Conservation (phyloP, 2,329 filamentous ascomycete genomes). For the Cercospora zeina region DNA sequence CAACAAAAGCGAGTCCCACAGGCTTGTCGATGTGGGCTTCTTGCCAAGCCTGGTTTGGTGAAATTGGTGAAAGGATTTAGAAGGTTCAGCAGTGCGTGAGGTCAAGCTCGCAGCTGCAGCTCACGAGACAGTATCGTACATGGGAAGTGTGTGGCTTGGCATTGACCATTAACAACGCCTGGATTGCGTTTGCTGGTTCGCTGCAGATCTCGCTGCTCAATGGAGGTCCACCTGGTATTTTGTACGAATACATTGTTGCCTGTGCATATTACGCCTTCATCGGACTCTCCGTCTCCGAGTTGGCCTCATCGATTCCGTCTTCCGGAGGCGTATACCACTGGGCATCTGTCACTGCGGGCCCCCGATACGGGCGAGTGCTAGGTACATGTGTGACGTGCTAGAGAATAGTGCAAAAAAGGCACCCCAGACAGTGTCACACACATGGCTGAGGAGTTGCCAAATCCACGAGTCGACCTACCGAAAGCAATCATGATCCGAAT, state of each 20-base stretch:
- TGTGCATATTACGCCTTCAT: slow-evolving; percentile 42
- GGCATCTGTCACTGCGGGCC: slow-evolving; percentile 42
- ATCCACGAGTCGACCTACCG: slow-evolving; percentile 48
- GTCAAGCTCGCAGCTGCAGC: slow-evolving; percentile 51
- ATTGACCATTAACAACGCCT: slow-evolving; percentile 65
- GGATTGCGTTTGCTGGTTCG: slow-evolving; percentile 64
- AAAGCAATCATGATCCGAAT: slow-evolving; percentile 55
- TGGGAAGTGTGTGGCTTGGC: slow-evolving; percentile 59
- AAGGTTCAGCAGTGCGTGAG: slow-evolving; percentile 7
- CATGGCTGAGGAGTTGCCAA: slow-evolving; percentile 43
- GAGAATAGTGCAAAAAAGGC: slow-evolving; percentile 20
- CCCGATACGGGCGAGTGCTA: slow-evolving; percentile 37
- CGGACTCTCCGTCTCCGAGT: slow-evolving; percentile 51
- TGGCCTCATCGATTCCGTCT: slow-evolving; percentile 57
- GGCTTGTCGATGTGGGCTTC: neutral
- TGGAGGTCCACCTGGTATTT: slow-evolving; percentile 41
- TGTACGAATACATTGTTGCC: slow-evolving; percentile 43
- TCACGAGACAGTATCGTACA: slow-evolving; percentile 63
- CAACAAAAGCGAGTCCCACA: neutral
- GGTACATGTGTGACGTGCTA: neutral
- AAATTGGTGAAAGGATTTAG: neutral
- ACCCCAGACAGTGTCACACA: slow-evolving; percentile 42
- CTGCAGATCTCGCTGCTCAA: slow-evolving; percentile 55
- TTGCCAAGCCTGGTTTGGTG: neutral
- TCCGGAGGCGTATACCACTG: slow-evolving; percentile 49